Evolutionary conservation across 371 early-diverging fungal species (phyloP).

Genomic region (Mucor mucedo): DNA sequence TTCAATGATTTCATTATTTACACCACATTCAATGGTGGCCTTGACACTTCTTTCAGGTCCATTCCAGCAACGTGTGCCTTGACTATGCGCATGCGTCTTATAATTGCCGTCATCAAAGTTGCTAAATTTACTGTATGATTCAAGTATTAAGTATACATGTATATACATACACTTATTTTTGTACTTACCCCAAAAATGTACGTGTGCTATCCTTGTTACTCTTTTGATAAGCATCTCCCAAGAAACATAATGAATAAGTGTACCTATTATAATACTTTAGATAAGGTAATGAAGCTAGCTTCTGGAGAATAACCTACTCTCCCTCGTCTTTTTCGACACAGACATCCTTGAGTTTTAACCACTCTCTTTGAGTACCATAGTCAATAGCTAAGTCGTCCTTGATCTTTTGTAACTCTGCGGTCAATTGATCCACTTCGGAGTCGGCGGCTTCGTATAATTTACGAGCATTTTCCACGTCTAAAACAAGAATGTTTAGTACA

Average conservation of each 20-base stretch:
- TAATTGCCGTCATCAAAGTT: conserved; percentile 51
- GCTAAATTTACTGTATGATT: conserved; percentile 33
- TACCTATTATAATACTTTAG: conserved; percentile 51
- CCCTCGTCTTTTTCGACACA: conserved; percentile 74
- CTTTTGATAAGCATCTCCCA: conserved; percentile 78
- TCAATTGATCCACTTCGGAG: conserved; percentile 37
- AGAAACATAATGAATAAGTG: conserved; percentile 83
- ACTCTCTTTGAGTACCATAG: conserved; percentile 65
- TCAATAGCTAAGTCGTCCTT: conserved; percentile 58
- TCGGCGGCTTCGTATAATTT: conserved; percentile 42
- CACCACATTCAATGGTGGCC: conserved; percentile 69
- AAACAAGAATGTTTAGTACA: background rate
- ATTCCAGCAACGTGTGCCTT: conserved; percentile 91
- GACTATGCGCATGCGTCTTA: conserved; percentile 62
- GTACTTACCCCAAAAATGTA: conserved; percentile 73
- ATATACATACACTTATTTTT: background rate
- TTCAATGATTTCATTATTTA: conserved; percentile 64
- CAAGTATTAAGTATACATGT: background rate
- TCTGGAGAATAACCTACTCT: conserved; percentile 63
- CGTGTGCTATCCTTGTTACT: conserved; percentile 59
- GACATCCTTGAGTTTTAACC: conserved; percentile 64
- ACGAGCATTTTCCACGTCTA: conserved; percentile 49
- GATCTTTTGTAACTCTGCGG: conserved; percentile 43
- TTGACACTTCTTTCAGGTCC: conserved; percentile 80
- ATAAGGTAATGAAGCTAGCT: background rate